These are phyloP conservation scores for Hanseniaspora hatyaiensis DNA, from an alignment of 805 yeast species.

Conservation along the genomic window DNA sequence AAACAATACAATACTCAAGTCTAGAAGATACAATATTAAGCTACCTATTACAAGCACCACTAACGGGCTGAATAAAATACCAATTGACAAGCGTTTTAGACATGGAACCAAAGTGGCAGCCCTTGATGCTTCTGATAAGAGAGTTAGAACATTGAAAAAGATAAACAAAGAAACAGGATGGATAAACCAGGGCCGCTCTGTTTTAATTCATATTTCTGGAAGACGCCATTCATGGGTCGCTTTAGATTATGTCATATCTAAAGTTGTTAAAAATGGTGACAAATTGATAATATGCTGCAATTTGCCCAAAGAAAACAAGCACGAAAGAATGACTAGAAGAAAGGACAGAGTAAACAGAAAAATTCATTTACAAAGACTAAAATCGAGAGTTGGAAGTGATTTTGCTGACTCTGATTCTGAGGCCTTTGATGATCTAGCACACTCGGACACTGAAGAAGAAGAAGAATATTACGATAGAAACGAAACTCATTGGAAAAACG, in stretches of 20 bases:
- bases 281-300: constrained; percentile 48
- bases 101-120: constrained; percentile 10
- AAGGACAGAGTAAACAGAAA: constrained; percentile 15
- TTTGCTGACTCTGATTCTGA: neutral
- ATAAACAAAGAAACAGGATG: constrained; percentile 24
- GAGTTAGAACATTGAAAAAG: constrained; percentile 22
- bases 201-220: constrained; percentile 57
- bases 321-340: constrained; percentile 13
- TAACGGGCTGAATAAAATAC: neutral
- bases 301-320: constrained; percentile 20
- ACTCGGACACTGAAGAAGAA: constrained; percentile 17
- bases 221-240: constrained; percentile 75
- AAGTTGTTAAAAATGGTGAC: constrained; percentile 53
- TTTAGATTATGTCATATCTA: constrained; percentile 53
- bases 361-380: neutral
- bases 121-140: constrained; percentile 5
- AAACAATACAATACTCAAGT: neutral
- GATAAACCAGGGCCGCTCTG: constrained; percentile 32
- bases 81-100: constrained; percentile 5
- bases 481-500: constrained; percentile 26
- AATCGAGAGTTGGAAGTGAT: constrained; percentile 15
- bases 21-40: neutral
- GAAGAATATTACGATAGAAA: constrained; percentile 17
- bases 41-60: neutral
- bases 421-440: constrained; percentile 15